These are phyloP conservation scores for Penicillium diatomitis DNA, from an alignment of 495 filamentous ascomycete genomes.

Conservation along the genomic window DNA sequence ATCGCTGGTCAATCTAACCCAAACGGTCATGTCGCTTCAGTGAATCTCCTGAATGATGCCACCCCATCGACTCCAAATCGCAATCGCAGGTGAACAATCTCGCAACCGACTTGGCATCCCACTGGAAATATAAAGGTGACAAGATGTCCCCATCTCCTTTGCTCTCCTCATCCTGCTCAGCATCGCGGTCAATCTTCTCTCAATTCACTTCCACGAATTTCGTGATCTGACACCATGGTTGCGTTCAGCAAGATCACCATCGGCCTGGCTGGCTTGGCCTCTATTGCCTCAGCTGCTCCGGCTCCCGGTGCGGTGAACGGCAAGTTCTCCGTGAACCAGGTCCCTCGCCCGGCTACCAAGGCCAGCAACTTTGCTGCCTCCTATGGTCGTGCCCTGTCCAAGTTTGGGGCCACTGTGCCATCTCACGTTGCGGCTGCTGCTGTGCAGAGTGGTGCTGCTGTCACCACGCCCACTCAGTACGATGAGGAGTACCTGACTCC, in stretches of 20 bases:
- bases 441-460: conserved; percentile 34
- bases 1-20: no score
- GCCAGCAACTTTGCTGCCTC: conserved; percentile 29
- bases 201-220: background rate
- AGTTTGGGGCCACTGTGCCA: conserved; percentile 34
- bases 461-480: conserved; percentile 41
- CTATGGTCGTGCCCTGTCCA: conserved; percentile 28
- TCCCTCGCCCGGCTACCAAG: conserved; percentile 16
- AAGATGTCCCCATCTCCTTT: background rate
- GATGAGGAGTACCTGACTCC: conserved; percentile 59
- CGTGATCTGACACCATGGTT: conserved; percentile 20
- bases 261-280: conserved; percentile 18
- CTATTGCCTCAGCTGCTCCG: conserved; percentile 22
- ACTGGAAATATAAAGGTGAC: conserved; percentile 8
- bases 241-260: conserved; percentile 23
- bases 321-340: conserved; percentile 33
- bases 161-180: background rate
- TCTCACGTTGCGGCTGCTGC: conserved; percentile 27
- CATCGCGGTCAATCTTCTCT: background rate
- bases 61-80: no score
- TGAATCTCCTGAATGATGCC: no score
- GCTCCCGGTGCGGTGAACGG: conserved; percentile 3
- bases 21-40: no score
- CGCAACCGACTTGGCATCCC: no score
- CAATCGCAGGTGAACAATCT: no score